A percentile compares a stretch with the other conserved stretches of the same genome.
These are phyloP conservation scores for Pichia californica DNA, from an alignment of 805 yeast genomes.

Conservation along the genomic window DNA sequence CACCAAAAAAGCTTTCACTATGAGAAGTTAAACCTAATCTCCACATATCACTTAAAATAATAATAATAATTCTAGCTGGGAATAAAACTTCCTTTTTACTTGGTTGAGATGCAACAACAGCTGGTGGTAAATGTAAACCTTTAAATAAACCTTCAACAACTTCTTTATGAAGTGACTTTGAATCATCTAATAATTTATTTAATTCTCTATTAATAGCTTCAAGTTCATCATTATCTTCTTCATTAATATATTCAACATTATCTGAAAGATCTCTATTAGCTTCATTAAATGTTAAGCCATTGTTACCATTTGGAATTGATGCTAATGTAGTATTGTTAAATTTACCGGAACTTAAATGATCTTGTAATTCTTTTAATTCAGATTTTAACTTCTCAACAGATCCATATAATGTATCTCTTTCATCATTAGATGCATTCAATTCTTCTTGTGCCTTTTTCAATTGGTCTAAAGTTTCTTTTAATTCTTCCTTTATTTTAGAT, in stretches of 20 bases:
- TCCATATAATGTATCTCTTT: slow-evolving; percentile 59
- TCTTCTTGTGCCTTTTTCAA: slow-evolving; percentile 54
- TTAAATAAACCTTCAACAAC: slow-evolving; percentile 80
- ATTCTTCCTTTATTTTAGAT: slow-evolving; percentile 56
- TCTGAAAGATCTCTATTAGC: background rate
- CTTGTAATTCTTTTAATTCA: slow-evolving; percentile 31
- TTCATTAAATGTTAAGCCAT: slow-evolving; percentile 13
- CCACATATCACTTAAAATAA: slow-evolving; percentile 96
- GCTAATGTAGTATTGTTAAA: slow-evolving; percentile 11
- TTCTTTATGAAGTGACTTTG: slow-evolving; percentile 69
- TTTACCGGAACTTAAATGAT: slow-evolving; percentile 21
- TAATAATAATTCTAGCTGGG: slow-evolving; percentile 93
- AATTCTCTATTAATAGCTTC: slow-evolving; percentile 73
- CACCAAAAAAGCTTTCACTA: slow-evolving; percentile 85
- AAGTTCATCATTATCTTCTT: slow-evolving; percentile 39
- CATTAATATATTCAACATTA: background rate
- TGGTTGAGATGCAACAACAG: slow-evolving; percentile 76
- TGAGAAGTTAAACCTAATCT: slow-evolving; percentile 88
- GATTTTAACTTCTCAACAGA: slow-evolving; percentile 50
- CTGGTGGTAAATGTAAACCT: slow-evolving; percentile 79
- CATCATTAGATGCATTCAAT: slow-evolving; percentile 51
- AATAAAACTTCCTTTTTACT: slow-evolving; percentile 87
- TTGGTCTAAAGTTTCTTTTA: slow-evolving; percentile 53
- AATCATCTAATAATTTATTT: slow-evolving; percentile 62
- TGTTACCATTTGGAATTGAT: slow-evolving; percentile 11